Conservation (phyloP, 495 filamentous ascomycete species). For the Aspergillus indologenus region DNA sequence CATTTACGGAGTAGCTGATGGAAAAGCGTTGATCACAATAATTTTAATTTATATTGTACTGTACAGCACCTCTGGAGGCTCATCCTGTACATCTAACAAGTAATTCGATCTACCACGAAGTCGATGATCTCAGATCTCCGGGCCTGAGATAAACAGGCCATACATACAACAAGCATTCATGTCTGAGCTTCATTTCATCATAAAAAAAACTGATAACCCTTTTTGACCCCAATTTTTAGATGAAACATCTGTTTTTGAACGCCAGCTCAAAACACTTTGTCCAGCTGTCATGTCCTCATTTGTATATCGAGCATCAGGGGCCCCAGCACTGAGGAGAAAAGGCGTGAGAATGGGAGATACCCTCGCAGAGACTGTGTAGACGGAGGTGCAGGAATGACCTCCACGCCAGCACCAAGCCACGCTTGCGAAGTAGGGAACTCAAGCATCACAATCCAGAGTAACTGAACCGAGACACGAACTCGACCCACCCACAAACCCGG, state of each 20-base stretch:
- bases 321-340: slow-evolving; percentile 1
- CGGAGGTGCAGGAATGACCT: background rate
- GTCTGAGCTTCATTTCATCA: slow-evolving; percentile 7
- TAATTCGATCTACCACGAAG: background rate
- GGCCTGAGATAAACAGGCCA: background rate
- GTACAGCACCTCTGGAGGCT: background rate
- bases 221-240: slow-evolving; percentile 7
- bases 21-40: too few relatives aligned
- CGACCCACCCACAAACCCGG: slow-evolving; percentile 27
- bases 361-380: background rate
- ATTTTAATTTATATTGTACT: background rate
- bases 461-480: slow-evolving; percentile 31
- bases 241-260: slow-evolving; percentile 4
- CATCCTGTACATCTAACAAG: slow-evolving; percentile 1
- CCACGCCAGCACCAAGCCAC: background rate
- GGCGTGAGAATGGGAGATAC: background rate
- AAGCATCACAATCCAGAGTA: slow-evolving; percentile 35
- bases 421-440: slow-evolving; percentile 33
- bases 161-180: slow-evolving; percentile 3
- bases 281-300: slow-evolving; percentile 4
- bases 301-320: slow-evolving; percentile 2
- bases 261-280: slow-evolving; percentile 3
- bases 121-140: background rate
- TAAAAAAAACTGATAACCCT: slow-evolving; percentile 8
- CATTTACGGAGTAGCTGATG: too few relatives aligned